Base-by-base conservation (phyloP, 164 flowering plant genomes). In the Nymphaea colorata region DNA sequence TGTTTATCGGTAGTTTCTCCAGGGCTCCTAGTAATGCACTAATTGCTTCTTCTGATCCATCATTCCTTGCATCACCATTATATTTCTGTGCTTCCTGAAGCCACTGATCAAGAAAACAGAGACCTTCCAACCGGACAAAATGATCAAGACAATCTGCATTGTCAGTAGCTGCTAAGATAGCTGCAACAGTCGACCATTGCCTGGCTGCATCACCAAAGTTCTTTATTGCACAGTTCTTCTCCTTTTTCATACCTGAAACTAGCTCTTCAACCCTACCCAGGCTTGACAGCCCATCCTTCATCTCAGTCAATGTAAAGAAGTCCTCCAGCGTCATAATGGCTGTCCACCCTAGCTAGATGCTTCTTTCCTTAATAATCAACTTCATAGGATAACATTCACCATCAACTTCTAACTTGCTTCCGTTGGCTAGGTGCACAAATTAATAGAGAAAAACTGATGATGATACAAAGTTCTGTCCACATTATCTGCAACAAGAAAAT, bases 151-250 rank as follows among this genome's bases (percentile, higher is more conserved):
- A 91, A 41, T 86, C 86, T 67, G 76, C 78, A 68, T 84, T 84
- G 51, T 82, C 87, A 43, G 95, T 87, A 44, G 90, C 85, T 62
- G 86, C 83, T 71, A 94, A 76, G 41, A 81, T 80, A 69, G 85
- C 83, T 69, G 96, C 95, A 76, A 90, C 91, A 73, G 91, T 79
- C 67, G 86, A 77, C 93, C 96, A 90, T 71, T 91, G 95, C 70
- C 91, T 81, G 61, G 86, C 80, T 62, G 91, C 80, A 69, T 93
- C 97, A 68, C 76, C 74, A 44, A 70, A 74, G 72, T 82, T 89
- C 79, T 86, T 87, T 72, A 76, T 78, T 67, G 62, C 69, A 77
- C 64, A 70, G 65, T 81, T 82, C 64, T 74, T 84, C 71, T 86
- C 91, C 65, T 81, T 81, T 66, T 86, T 82, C 91, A 93, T 89